Evolutionary conservation across 352 stramenopile genomes (phyloP).

Genomic region (Pythium rishiriense): DNA sequence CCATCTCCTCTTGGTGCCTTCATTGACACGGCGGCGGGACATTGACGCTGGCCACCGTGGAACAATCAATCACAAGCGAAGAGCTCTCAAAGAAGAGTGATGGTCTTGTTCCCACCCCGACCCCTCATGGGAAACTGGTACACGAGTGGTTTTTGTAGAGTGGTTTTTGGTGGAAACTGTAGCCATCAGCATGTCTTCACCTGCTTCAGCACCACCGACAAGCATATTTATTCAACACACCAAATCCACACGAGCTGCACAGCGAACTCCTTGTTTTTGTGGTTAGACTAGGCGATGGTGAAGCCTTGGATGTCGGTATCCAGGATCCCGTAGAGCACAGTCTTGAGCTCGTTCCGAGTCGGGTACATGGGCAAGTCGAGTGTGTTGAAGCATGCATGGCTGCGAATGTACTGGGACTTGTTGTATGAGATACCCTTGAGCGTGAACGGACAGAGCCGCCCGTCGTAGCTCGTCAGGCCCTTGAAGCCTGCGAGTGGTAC

Average conservation of each 20-base stretch:
- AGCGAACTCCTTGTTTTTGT: not conserved
- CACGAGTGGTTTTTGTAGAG: not conserved
- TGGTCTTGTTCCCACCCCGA: not conserved
- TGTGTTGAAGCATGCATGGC: constrained; percentile 33
- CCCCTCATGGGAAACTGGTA: not conserved
- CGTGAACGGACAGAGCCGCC: constrained; percentile 70
- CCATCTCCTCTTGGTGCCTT: not conserved
- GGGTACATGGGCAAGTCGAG: constrained; percentile 28
- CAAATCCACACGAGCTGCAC: no score
- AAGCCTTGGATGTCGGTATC: constrained; percentile 30
- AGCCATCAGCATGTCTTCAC: not conserved
- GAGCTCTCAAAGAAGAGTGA: not conserved
- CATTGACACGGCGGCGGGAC: not conserved
- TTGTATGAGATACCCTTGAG: constrained; percentile 44
- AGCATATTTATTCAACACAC: no score
- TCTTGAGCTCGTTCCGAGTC: constrained; percentile 24
- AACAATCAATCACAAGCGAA: constrained; percentile 2
- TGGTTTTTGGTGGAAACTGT: constrained; percentile 4
- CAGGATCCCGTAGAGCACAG: constrained; percentile 25
- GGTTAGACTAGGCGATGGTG: constrained; percentile 17
- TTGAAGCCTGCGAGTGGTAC: constrained; percentile 78
- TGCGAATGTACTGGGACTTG: constrained; percentile 27
- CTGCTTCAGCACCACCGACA: no score
- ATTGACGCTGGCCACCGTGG: not conserved
- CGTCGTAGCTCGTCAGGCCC: constrained; percentile 80